Base-by-base conservation (phyloP, 305 asterid species). In the Solanum hybrid region DNA sequence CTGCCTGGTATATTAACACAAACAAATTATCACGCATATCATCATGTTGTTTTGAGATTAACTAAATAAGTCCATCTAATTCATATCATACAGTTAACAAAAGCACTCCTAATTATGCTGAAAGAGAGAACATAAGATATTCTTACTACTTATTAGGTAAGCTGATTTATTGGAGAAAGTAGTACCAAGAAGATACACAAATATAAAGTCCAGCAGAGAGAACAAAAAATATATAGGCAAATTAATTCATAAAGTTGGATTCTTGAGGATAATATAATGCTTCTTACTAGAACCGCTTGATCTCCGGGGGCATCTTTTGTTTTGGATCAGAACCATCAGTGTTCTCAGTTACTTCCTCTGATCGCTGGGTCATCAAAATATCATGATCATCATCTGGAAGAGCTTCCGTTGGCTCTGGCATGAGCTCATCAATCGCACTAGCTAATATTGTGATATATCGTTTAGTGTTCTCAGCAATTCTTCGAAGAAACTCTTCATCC, bases 321-420 rank as follows among this genome's bases (percentile, higher is more conserved):
- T 93, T 93, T 37, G 98, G 93, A 90, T 97, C 99, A 84, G 98
- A 91, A 36, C 93, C 96, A 89, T 95, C 98, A 3, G 93, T 88
- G 87, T 91, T 93, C 57, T 96, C 99, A 33, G 93, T 94, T 92
- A 93, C 93, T 86, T 96, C 98, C 82, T 93, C 96, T 4, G 91
- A 91, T 92, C 99, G 95, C 90, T 97, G 99, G 5, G 97, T 95
- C 99, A 96, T 95, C 90, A 96, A 91, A 88, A 96, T 93, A 89
- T 96, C 98, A 87, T 92, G 94, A 36, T 97, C 99, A 34, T 97
- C 99, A 1, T 97, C 99, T 28, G 94, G 94, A 86, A 95, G 92
- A 80, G 93, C 95, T 93, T 97, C 99, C 1, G 98, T 96, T 16
- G 99, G 96, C 89, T 95, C 98, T 1, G 99, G 99, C 96, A 96